Base-by-base conservation (phyloP, 2,329 filamentous ascomycete genomes). In the Botrytis cinerea region DNA sequence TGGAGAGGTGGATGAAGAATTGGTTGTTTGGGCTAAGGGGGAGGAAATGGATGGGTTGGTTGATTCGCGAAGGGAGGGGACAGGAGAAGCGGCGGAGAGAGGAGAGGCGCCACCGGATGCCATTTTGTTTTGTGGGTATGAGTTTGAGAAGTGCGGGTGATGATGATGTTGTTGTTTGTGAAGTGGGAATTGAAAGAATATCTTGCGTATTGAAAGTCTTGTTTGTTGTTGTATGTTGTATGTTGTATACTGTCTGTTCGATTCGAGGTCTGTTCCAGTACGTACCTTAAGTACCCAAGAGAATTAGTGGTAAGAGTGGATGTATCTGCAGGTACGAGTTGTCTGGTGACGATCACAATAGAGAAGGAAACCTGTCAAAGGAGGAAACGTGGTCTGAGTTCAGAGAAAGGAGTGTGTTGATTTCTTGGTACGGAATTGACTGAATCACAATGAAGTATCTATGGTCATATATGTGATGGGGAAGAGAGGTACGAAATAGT, bases 31-130 rank as follows among this genome's bases (percentile, higher is more conserved):
- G 14, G 40, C 48, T 45, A 57, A 10, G 25, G 62, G 61, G 4
- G 60, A 62, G 28, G 79, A 45, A 10, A 35, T 61, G 1, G 28
- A 46, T 22, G 67, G 38, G 48, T 43, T 32, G 38, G 48, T n/a
- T 43, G 66, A 32, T 40, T 43, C 66, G 28, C 46, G 62, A 20
- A 67, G 40, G 14, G 61, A 72, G 40, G 32, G 80, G 78, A 71
- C 25, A 18, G 70, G 61, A 35, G 51, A 79, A 28, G 80, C 78
- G 66, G 81, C 40, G 40, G 66, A 40, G 48, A 59, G 74, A n/a
- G 82, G 82, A 32, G 83, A 83, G 51, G 79, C 81, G 75, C 82
- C 82, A 77, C 81, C 82, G 71, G 84, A 84, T 76, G 82, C 81
- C 84, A 86, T 85, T 48, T 74, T 72, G 45, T 48, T 25, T 10